These are phyloP conservation scores for Camellia oleifera DNA, from an alignment of 179 eudicot genomes.

Conservation along the genomic window DNA sequence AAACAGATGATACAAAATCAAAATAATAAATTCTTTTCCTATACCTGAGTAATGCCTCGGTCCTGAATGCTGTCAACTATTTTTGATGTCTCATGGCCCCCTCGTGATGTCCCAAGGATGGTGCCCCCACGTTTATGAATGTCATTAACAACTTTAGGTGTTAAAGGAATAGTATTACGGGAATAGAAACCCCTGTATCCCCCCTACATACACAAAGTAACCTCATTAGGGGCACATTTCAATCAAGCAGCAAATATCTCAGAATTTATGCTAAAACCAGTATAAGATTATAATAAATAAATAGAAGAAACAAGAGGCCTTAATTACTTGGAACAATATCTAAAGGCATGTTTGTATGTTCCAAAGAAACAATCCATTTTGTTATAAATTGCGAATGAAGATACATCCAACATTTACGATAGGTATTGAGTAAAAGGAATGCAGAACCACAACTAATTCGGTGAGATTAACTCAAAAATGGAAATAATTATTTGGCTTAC, in stretches of 20 bases:
- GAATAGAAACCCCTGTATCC: constrained; percentile 86
- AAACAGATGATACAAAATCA: neutral
- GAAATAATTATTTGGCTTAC: too few relatives aligned
- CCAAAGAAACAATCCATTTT: neutral
- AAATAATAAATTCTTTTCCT: neutral
- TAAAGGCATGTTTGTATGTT: neutral
- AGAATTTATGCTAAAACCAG: neutral
- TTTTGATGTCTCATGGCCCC: constrained; percentile 60
- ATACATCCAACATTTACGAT: neutral
- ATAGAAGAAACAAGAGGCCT: neutral
- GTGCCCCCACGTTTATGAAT: constrained; percentile 90
- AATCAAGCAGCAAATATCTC: neutral
- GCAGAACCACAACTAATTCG: neutral
- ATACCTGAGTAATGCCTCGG: constrained; percentile 83
- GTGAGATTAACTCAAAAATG: too few relatives aligned
- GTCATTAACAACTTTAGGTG: constrained; percentile 63
- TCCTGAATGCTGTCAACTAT: constrained; percentile 85
- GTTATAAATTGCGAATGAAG: neutral
- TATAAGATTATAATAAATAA: neutral
- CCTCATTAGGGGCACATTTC: neutral
- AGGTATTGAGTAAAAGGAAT: neutral
- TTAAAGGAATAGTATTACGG: constrained; percentile 51
- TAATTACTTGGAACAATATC: neutral
- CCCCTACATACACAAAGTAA: constrained; percentile 37
- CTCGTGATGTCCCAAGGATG: constrained; percentile 73